phyloP scores from a whole-genome alignment of 2,329 filamentous ascomycete genomes.

The Ceratocystis lukuohia region DNA sequence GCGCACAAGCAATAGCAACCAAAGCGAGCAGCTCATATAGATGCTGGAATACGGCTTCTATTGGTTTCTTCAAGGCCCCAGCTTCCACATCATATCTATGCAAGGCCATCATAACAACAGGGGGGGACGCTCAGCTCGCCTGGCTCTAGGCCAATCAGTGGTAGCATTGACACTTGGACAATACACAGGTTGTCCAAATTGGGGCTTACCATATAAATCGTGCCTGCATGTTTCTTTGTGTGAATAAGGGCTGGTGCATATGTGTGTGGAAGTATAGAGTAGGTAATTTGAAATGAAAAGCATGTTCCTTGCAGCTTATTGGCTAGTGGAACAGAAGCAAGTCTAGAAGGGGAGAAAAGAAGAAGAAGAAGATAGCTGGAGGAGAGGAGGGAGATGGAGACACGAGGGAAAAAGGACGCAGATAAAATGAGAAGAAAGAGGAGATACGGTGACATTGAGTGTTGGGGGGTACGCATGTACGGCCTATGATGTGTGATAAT shows the following conservation, averaged over 20 bases:
- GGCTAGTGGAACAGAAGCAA: background rate
- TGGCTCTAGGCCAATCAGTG: background rate
- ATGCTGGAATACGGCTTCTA: background rate
- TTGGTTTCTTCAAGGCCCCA: background rate
- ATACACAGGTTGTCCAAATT: background rate
- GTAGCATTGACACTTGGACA: background rate
- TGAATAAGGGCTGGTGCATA: background rate
- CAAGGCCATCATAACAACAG: background rate
- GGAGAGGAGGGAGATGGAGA: background rate
- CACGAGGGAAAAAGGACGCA: background rate
- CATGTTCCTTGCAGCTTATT: background rate
- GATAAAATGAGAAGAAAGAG: background rate
- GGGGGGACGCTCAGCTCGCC: background rate
- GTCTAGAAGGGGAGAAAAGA: conserved; percentile 4
- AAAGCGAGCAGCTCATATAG: background rate
- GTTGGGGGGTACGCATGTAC: background rate
- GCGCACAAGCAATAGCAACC: background rate
- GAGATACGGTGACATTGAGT: background rate
- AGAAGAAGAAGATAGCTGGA: background rate
- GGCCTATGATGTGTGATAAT: too few species aligned
- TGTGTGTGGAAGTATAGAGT: too few species aligned
- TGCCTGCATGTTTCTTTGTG: conserved; percentile 2
- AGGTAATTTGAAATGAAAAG: background rate
- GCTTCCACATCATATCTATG: background rate
- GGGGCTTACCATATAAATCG: background rate